Percentiles rank a stretch among this genome's conserved stretches.
Conservation (phyloP, 1,139 yeast species). For the Lodderomyces jiufengensis region DNA sequence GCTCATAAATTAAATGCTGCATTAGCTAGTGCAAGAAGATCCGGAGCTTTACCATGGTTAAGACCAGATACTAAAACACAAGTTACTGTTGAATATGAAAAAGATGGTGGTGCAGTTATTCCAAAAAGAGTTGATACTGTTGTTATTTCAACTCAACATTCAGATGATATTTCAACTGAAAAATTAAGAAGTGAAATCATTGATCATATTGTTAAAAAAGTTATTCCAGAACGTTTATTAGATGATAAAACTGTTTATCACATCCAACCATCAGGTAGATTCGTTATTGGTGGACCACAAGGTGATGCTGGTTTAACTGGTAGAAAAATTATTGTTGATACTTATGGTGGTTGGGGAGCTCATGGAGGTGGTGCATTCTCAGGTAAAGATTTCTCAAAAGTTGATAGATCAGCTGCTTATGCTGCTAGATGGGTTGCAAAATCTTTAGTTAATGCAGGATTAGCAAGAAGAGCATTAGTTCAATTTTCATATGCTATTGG, state of each 20-base stretch:
- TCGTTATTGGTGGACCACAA: constrained; percentile 99
- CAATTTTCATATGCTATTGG: constrained; percentile 99
- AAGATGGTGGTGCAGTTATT: constrained; percentile 91
- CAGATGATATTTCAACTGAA: constrained; percentile 91
- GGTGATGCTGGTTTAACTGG: constrained; percentile 99
- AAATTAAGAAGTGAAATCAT: constrained; percentile 78
- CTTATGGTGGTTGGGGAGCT: constrained; percentile 99
- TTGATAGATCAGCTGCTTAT: constrained; percentile 99
- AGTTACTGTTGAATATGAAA: constrained; percentile 94
- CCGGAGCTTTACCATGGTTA: constrained; percentile 90
- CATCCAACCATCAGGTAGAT: constrained; percentile 99
- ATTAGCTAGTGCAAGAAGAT: constrained; percentile 95
- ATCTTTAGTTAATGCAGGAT: constrained; percentile 90
- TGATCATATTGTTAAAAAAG: constrained; percentile 83
- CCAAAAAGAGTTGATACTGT: constrained; percentile 97
- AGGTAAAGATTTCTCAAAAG: constrained; percentile 99
- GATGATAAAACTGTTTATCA: constrained; percentile 96
- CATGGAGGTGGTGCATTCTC: constrained; percentile 99
- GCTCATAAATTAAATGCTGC: constrained; percentile 97
- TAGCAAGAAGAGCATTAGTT: constrained; percentile 96
- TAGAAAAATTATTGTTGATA: constrained; percentile 98
- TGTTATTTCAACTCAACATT: constrained; percentile 96
- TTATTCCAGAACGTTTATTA: constrained; percentile 83
- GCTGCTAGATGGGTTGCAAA: constrained; percentile 99
- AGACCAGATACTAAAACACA: constrained; percentile 99